These are phyloP conservation scores for Pseudonectria foliicola DNA, from an alignment of 2,329 filamentous ascomycete genomes.

Conservation along the genomic window DNA sequence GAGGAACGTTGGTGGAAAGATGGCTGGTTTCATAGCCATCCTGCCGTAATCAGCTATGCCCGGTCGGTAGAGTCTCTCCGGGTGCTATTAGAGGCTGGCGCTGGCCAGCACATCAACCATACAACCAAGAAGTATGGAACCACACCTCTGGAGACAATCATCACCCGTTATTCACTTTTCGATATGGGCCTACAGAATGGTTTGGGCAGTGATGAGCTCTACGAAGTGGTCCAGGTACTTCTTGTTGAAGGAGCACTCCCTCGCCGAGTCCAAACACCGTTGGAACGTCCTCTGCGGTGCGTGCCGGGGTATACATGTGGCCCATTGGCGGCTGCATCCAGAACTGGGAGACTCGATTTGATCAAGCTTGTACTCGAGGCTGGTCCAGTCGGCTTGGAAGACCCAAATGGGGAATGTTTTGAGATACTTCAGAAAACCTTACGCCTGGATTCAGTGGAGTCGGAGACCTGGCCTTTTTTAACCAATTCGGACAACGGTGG, in stretches of 20 bases:
- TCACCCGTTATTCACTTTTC: not conserved
- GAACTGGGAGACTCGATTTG: not conserved
- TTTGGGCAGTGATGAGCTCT: not conserved
- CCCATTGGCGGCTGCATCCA: not conserved
- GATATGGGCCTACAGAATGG: not conserved
- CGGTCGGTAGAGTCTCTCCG: conserved; percentile 2
- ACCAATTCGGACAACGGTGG: no score
- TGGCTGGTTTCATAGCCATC: not conserved
- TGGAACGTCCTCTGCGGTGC: no score
- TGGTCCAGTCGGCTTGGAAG: not conserved
- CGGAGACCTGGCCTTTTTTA: no score
- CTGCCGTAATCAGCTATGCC: conserved; percentile 2
- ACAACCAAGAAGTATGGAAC: not conserved
- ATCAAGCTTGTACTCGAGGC: not conserved
- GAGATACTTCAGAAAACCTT: not conserved
- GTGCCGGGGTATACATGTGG: not conserved
- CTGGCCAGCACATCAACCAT: conserved; percentile 1
- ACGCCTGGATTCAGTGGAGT: not conserved
- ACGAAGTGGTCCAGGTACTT: not conserved
- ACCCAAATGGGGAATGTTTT: not conserved
- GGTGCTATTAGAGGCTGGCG: conserved; percentile 1
- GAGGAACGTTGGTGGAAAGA: no score
- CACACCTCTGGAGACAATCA: conserved; percentile 4
- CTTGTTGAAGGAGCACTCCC: not conserved
- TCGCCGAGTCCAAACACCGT: not conserved